phyloP scores from a whole-genome alignment of 345 rosid genomes.

The Adansonia digitata region DNA sequence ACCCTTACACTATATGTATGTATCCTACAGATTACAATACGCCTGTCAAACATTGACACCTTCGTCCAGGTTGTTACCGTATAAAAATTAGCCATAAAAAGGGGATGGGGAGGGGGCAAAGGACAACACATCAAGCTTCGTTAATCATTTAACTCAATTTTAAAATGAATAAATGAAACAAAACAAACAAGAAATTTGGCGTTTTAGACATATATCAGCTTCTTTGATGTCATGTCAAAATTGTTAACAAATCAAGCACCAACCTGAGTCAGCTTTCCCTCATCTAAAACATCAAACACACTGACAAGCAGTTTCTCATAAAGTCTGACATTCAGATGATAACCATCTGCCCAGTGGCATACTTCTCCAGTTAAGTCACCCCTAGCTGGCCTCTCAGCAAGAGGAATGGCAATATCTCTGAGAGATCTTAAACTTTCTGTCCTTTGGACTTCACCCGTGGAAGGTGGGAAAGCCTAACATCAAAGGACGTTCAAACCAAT shows the following conservation, averaged over 20 bases:
- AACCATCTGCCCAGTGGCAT: conserved; percentile 99
- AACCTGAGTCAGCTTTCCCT: conserved; percentile 95
- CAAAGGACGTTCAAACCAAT: conserved; percentile 8
- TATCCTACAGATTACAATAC: background rate
- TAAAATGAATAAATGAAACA: background rate
- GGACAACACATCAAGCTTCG: background rate
- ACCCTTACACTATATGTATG: background rate
- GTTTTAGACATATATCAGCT: background rate
- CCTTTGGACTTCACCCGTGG: conserved; percentile 86
- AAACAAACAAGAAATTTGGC: background rate
- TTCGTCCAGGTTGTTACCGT: background rate
- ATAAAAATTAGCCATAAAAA: background rate
- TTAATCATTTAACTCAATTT: background rate
- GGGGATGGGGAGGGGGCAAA: background rate
- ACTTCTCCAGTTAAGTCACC: conserved; percentile 99
- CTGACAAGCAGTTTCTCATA: conserved; percentile 90
- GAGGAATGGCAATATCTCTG: conserved; percentile 77
- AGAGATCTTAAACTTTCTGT: conserved; percentile 89
- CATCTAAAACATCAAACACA: conserved; percentile 88
- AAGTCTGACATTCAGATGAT: conserved; percentile 81
- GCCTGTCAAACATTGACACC: background rate
- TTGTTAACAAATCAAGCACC: conserved; percentile 20
- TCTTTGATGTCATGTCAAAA: conserved; percentile 8
- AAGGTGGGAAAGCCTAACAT: conserved; percentile 67
- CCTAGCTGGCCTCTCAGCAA: conserved; percentile 96